phyloP scores from a whole-genome alignment of 176 grass and related monocot species.

The Zoysia japonica region DNA sequence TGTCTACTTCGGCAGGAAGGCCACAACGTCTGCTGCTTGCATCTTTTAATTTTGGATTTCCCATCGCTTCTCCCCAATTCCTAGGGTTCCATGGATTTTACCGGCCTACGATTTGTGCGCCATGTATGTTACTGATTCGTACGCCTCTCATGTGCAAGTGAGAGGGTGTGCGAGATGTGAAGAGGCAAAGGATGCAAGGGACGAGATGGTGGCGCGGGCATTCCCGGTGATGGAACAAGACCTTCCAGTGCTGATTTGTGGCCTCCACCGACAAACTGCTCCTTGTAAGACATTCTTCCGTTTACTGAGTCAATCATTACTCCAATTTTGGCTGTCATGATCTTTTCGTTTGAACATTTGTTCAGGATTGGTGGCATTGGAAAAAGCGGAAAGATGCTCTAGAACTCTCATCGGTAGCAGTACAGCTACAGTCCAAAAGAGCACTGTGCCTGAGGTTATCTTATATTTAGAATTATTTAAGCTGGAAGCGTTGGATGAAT shows the following conservation, averaged over 20 bases:
- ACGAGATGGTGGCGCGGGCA: constrained; percentile 82
- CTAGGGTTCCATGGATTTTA: no score
- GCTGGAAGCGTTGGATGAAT: constrained; percentile 17
- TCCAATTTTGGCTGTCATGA: background rate
- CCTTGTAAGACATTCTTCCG: constrained; percentile 44
- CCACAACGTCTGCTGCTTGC: no score
- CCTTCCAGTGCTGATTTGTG: constrained; percentile 71
- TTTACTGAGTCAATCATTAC: background rate
- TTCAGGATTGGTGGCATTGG: constrained; percentile 86
- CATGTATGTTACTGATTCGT: background rate
- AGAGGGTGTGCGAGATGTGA: constrained; percentile 73
- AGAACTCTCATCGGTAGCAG: constrained; percentile 90
- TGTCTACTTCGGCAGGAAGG: no score
- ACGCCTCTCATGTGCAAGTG: constrained; percentile 43
- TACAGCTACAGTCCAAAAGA: constrained; percentile 97
- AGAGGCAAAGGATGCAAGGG: constrained; percentile 47
- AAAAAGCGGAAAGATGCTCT: constrained; percentile 92
- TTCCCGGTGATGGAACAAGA: constrained; percentile 82
- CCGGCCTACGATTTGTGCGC: background rate
- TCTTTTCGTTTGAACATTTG: constrained; percentile 31
- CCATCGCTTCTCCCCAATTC: no score
- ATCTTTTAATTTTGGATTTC: no score
- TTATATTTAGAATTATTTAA: constrained; percentile 20
- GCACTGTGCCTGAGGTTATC: constrained; percentile 84
- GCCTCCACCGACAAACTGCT: constrained; percentile 76